phyloP scores from a whole-genome alignment of 2,329 filamentous ascomycete genomes.

The Endoconidiophora laricicola region DNA sequence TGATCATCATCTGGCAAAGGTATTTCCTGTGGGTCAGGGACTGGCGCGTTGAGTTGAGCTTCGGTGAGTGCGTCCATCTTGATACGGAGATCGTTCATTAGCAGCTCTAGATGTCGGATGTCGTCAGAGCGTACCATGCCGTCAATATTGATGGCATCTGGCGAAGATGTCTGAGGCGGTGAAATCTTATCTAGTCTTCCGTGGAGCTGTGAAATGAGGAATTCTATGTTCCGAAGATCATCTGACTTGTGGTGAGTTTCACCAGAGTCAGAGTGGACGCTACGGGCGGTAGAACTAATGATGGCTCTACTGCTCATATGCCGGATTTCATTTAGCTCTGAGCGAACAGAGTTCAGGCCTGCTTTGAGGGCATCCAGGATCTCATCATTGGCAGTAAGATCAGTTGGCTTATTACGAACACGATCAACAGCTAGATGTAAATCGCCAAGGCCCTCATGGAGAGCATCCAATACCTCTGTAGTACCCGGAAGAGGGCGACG shows the following conservation, averaged over 20 bases:
- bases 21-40: slow-evolving; percentile 19
- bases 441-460: slow-evolving; percentile 73
- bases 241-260: not conserved
- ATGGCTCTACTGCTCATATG: slow-evolving; percentile 37
- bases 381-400: slow-evolving; percentile 74
- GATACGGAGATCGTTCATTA: slow-evolving; percentile 65
- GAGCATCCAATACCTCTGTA: slow-evolving; percentile 72
- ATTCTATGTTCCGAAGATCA: slow-evolving; percentile 9
- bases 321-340: slow-evolving; percentile 66
- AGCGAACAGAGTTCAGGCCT: slow-evolving; percentile 58
- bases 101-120: slow-evolving; percentile 68
- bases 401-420: slow-evolving; percentile 60
- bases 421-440: slow-evolving; percentile 62
- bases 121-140: slow-evolving; percentile 47
- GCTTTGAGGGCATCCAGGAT: slow-evolving; percentile 74
- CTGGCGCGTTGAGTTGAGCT: slow-evolving; percentile 28
- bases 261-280: slow-evolving; percentile 21
- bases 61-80: slow-evolving; percentile 48
- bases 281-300: slow-evolving; percentile 33
- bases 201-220: slow-evolving; percentile 6
- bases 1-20: slow-evolving; percentile 9
- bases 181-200: slow-evolving; percentile 9
- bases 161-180: slow-evolving; percentile 5
- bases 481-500: slow-evolving; percentile 52
- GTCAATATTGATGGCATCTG: slow-evolving; percentile 25